phyloP scores from a whole-genome alignment of 2,329 filamentous ascomycete genomes.

The Beauveria caledonica region DNA sequence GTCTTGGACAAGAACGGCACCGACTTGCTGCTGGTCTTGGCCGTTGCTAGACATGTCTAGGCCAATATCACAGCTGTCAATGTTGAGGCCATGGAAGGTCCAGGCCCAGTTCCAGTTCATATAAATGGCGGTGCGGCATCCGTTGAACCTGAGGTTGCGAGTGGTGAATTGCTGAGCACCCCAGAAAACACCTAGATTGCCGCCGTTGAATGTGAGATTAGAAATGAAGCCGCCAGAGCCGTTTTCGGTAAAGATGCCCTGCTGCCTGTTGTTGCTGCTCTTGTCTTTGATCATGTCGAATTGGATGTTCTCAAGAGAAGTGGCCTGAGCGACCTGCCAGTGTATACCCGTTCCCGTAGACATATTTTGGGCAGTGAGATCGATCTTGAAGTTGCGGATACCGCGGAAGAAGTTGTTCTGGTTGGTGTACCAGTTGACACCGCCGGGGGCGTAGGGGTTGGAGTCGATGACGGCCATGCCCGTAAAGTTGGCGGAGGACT shows the following conservation, averaged over 20 bases:
- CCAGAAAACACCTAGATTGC: slow-evolving; percentile 67
- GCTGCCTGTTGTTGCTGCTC: slow-evolving; percentile 56
- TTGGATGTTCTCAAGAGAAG: slow-evolving; percentile 70
- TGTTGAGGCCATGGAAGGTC: slow-evolving; percentile 67
- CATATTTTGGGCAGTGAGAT: slow-evolving; percentile 58
- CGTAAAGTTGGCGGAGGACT: slow-evolving; percentile 60
- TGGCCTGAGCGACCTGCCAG: slow-evolving; percentile 81
- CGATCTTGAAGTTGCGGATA: slow-evolving; percentile 74
- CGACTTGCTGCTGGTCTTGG: slow-evolving; percentile 61
- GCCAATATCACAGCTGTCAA: slow-evolving; percentile 67
- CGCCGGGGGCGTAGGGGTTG: slow-evolving; percentile 67
- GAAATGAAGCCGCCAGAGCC: slow-evolving; percentile 78
- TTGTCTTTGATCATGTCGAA: slow-evolving; percentile 69
- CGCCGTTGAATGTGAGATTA: slow-evolving; percentile 77
- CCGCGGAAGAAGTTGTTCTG: slow-evolving; percentile 81
- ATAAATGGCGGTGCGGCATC: slow-evolving; percentile 73
- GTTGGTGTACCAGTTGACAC: slow-evolving; percentile 70
- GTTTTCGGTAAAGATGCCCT: slow-evolving; percentile 79
- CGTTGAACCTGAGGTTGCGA: slow-evolving; percentile 74
- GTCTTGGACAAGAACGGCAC: slow-evolving; percentile 77
- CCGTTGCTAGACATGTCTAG: slow-evolving; percentile 68
- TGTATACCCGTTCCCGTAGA: slow-evolving; percentile 62
- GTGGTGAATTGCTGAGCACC: slow-evolving; percentile 85
- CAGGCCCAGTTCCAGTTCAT: slow-evolving; percentile 93
- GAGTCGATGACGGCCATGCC: slow-evolving; percentile 88